Percentiles rank a stretch among this genome's conserved stretches.
Conservation (phyloP, 805 yeast species). For the Candida krabiensis region DNA sequence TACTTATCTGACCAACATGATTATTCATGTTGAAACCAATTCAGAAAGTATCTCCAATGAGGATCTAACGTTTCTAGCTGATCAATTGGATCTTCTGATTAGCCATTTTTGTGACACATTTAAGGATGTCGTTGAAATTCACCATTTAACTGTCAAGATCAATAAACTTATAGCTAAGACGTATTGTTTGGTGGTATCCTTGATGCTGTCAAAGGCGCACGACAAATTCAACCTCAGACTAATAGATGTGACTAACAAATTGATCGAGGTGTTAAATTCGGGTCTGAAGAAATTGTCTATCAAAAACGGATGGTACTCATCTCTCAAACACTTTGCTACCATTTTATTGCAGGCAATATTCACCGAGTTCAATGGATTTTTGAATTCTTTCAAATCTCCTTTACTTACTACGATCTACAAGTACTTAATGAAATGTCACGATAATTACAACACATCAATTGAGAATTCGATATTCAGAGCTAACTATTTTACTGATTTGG, state of each 20-base stretch:
- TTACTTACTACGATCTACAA: constrained; percentile 31
- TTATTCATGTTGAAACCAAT: constrained; percentile 8
- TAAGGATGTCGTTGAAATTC: constrained; percentile 21
- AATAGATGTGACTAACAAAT: constrained; percentile 28
- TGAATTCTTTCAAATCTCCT: constrained; percentile 30
- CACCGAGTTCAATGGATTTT: constrained; percentile 34
- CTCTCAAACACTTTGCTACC: constrained; percentile 31
- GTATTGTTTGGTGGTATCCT: constrained; percentile 20
- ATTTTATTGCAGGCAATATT: constrained; percentile 30
- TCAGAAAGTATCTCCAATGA: constrained; percentile 14
- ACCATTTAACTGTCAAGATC: constrained; percentile 25
- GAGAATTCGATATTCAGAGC: constrained; percentile 32
- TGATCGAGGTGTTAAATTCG: constrained; percentile 20
- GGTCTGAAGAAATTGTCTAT: constrained; percentile 30
- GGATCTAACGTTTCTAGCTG: constrained; percentile 19
- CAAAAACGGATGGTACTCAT: constrained; percentile 33
- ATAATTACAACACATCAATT: constrained; percentile 33
- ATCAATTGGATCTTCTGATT: constrained; percentile 26
- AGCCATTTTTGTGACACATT: constrained; percentile 21
- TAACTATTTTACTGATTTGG: constrained; percentile 32
- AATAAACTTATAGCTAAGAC: constrained; percentile 26
- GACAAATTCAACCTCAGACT: constrained; percentile 32
- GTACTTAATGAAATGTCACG: constrained; percentile 33
- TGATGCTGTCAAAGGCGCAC: constrained; percentile 32
- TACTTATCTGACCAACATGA: constrained; percentile 19